Conservation (phyloP, 2,329 filamentous ascomycete genomes). For the Ophiocordyceps camponoti-saundersi region DNA sequence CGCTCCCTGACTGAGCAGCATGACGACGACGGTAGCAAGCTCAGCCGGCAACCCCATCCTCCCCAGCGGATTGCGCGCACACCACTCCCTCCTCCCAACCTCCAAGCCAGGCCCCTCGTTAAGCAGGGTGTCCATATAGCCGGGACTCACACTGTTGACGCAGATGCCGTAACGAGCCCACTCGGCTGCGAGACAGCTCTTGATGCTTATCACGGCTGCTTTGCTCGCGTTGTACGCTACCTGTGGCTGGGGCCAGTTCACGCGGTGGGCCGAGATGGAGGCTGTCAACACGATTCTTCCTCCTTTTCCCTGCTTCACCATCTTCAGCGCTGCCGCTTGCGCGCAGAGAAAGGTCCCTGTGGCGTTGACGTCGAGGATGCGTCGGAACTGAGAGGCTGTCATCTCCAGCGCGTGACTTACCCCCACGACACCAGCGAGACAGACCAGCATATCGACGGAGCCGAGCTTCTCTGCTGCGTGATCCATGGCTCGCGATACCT, state of each 20-base stretch:
- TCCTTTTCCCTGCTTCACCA: constrained; percentile 30
- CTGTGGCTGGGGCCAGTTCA: constrained; percentile 60
- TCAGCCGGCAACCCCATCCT: constrained; percentile 49
- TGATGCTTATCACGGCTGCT: constrained; percentile 45
- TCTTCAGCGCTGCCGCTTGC: constrained; percentile 40
- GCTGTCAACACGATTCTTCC: constrained; percentile 51
- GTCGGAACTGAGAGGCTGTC: constrained; percentile 31
- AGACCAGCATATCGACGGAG: constrained; percentile 8
- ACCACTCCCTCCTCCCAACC: constrained; percentile 37
- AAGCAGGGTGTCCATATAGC: constrained; percentile 63
- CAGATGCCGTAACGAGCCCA: constrained; percentile 56
- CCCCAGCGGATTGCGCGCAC: constrained; percentile 40
- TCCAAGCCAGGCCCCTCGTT: constrained; percentile 47
- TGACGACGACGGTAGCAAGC: constrained; percentile 42
- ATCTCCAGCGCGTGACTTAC: constrained; percentile 39
- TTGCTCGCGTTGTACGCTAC: constrained; percentile 58
- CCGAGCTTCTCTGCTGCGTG: constrained; percentile 4
- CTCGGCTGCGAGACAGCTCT: constrained; percentile 51
- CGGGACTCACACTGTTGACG: constrained; percentile 53
- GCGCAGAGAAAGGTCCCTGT: constrained; percentile 55
- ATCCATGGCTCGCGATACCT: constrained; percentile 3
- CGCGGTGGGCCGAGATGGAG: constrained; percentile 49
- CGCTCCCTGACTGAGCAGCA: constrained; percentile 42
- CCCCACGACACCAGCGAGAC: constrained; percentile 44
- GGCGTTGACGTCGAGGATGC: constrained; percentile 53